These are phyloP conservation scores for Candida awuae DNA, from an alignment of 805 yeast species.

Conservation along the genomic window DNA sequence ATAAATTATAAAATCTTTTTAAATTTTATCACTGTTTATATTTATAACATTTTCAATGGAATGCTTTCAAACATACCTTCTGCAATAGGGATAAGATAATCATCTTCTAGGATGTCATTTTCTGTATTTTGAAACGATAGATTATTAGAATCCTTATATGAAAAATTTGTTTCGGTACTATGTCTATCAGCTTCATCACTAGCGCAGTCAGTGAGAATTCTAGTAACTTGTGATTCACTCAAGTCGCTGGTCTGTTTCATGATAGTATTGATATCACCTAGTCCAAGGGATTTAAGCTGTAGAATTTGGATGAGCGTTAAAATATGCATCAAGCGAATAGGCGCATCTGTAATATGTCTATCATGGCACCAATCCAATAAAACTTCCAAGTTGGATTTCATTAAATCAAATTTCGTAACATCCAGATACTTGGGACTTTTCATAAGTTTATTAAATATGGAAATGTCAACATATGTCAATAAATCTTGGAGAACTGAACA, in stretches of 20 bases:
- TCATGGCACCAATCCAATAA: slow-evolving; percentile 14
- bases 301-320: slow-evolving; percentile 11
- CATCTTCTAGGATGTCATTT: slow-evolving; percentile 1
- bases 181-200: neutral
- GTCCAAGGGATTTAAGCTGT: slow-evolving; percentile 9
- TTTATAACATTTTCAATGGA: neutral
- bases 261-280: slow-evolving; percentile 7
- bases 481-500: slow-evolving; percentile 8
- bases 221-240: slow-evolving; percentile 7
- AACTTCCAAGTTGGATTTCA: slow-evolving; percentile 9
- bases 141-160: too few species aligned
- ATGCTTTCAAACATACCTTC: slow-evolving; percentile 2
- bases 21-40: neutral
- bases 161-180: neutral
- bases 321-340: slow-evolving; percentile 9
- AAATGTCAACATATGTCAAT: slow-evolving; percentile 8
- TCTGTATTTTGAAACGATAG: too few species aligned
- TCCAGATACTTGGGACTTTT: slow-evolving; percentile 6
- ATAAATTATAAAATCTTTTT: neutral
- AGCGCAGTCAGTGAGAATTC: slow-evolving; percentile 9
- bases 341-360: slow-evolving; percentile 10
- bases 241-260: slow-evolving; percentile 5
- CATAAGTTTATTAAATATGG: slow-evolving; percentile 10
- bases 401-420: slow-evolving; percentile 1
- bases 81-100: slow-evolving; percentile 6